Conservation (phyloP, 2,329 filamentous ascomycete genomes). For the Xylariaceae sp. region DNA sequence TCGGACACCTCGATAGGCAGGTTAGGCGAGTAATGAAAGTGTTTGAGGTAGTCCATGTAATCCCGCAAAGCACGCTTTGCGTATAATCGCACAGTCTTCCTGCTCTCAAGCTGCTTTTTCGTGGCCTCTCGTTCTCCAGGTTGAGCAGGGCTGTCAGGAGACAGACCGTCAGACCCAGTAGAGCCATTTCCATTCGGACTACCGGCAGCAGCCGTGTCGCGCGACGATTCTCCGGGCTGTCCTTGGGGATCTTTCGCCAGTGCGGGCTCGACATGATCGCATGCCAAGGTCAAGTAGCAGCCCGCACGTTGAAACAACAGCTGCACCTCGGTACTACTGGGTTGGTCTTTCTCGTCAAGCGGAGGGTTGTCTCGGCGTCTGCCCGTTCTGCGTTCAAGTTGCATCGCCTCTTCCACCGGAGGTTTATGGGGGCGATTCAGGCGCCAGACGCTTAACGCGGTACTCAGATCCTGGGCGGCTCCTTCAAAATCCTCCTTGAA, state of each 20-base stretch:
- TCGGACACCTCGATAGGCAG: slow-evolving; percentile 55
- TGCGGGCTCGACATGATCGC: slow-evolving; percentile 54
- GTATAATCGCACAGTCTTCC: slow-evolving; percentile 65
- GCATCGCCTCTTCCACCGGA: slow-evolving; percentile 44
- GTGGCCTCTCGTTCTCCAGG: slow-evolving; percentile 17
- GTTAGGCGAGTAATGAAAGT: slow-evolving; percentile 74
- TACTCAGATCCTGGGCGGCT: slow-evolving; percentile 64
- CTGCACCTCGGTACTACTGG: slow-evolving; percentile 68
- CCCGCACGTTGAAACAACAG: slow-evolving; percentile 70
- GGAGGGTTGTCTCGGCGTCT: slow-evolving; percentile 30
- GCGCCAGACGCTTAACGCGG: slow-evolving; percentile 53
- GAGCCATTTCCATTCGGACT: slow-evolving; percentile 20
- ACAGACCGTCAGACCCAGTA: slow-evolving; percentile 11
- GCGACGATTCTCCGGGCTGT: slow-evolving; percentile 17
- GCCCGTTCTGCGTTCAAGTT: slow-evolving; percentile 38
- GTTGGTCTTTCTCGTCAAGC: slow-evolving; percentile 48
- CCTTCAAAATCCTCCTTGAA: slow-evolving; percentile 71
- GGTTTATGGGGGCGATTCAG: slow-evolving; percentile 43
- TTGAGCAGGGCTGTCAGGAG: slow-evolving; percentile 2
- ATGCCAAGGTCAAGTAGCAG: slow-evolving; percentile 67
- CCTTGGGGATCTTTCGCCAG: slow-evolving; percentile 32
- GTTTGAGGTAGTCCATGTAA: slow-evolving; percentile 64
- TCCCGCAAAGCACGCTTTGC: slow-evolving; percentile 73
- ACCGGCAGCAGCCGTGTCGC: slow-evolving; percentile 18
- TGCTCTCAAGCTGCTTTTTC: slow-evolving; percentile 45